phyloP scores from a whole-genome alignment of 768 basidiomycete genomes.

The Boletus rubroflammeus region DNA sequence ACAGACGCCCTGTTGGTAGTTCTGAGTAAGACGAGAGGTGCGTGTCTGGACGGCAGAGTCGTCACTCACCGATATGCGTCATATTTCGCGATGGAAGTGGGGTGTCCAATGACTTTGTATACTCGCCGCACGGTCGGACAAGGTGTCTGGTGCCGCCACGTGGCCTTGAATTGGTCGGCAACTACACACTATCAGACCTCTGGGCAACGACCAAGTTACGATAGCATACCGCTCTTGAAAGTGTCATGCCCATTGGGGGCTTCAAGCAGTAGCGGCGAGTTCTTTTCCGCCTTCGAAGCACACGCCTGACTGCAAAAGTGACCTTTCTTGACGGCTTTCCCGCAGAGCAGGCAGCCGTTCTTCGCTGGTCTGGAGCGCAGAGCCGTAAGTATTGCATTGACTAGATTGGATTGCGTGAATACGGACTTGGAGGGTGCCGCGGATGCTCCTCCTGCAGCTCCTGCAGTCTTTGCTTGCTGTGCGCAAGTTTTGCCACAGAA shows the following conservation, averaged over 20 bases:
- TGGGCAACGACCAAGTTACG: not conserved
- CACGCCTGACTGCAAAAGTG: slow-evolving; percentile 62
- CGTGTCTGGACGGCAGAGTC: not conserved
- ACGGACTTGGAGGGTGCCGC: slow-evolving; percentile 32
- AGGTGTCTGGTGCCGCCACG: slow-evolving; percentile 59
- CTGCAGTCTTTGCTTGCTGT: slow-evolving; percentile 38
- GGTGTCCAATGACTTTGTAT: slow-evolving; percentile 59
- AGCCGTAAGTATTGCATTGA: slow-evolving; percentile 32
- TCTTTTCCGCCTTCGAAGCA: slow-evolving; percentile 49
- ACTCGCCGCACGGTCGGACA: slow-evolving; percentile 58
- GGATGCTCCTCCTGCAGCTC: slow-evolving; percentile 21
- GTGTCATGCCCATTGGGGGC: slow-evolving; percentile 57
- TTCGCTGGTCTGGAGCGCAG: slow-evolving; percentile 30
- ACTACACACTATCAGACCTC: slow-evolving; percentile 36
- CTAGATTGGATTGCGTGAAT: slow-evolving; percentile 14
- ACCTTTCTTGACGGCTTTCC: slow-evolving; percentile 55
- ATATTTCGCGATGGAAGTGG: slow-evolving; percentile 49
- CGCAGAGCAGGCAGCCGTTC: slow-evolving; percentile 59
- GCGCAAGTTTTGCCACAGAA: slow-evolving; percentile 66
- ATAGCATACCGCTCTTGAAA: slow-evolving; percentile 57
- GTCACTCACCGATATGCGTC: slow-evolving; percentile 54
- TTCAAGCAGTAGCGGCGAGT: slow-evolving; percentile 55
- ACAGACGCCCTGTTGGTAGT: slow-evolving; percentile 43
- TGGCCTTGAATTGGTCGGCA: slow-evolving; percentile 61
- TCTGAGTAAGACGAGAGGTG: not conserved